Base-by-base conservation (phyloP, 73 alveolate genomes). In the Blepharisma stoltei region DNA sequence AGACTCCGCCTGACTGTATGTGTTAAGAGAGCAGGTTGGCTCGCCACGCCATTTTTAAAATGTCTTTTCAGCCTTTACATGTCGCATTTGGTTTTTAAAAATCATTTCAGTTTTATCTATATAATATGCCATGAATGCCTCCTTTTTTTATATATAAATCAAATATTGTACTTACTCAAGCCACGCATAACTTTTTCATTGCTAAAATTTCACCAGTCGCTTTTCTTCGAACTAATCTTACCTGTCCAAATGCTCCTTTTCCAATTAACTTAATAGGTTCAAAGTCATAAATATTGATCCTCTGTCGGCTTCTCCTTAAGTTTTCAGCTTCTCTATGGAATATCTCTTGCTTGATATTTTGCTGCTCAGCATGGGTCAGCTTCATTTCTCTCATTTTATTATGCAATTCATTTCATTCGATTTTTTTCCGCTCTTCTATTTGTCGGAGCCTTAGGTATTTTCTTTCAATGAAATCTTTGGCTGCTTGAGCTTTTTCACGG, bases 221-320 rank as follows among this genome's bases (percentile, higher is more conserved):
- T 69, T 69, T 69, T 9, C n/a, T 7, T 45, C 79, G 66, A 9
- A 32, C 55, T 7, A 69, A 80, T 54, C 97, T 76, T 6, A 90
- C 97, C 81, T 83, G 87, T 8, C 90, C 90, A 67, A 83, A 83
- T 1, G 90, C 90, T 0, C 90, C 90, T 83, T 78, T 87, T n/a
- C 89, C 89, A 45, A 82, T 82, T 7, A 82, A 75, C 1, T 78
- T 45, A 37, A 77, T 67, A 6, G 85, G 85, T 27, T 82, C 89
- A 53, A 82, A 82, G 70, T 82, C 89, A 7, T 21, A 14, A 55
- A 55, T 47, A 38, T 80, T 48, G 49, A 82, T 46, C 47, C 54
- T 82, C 81, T 77, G 81, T n/a, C 89, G 45, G 18, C 76, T 37
- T 25, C 23, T 60, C 78, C 87, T 70, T 54, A 54, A 76, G 23